Percentiles rank a stretch among this genome's conserved stretches.
These are phyloP conservation scores for Astraeus odoratus DNA, from an alignment of 768 basidiomycete genomes.

Conservation along the genomic window DNA sequence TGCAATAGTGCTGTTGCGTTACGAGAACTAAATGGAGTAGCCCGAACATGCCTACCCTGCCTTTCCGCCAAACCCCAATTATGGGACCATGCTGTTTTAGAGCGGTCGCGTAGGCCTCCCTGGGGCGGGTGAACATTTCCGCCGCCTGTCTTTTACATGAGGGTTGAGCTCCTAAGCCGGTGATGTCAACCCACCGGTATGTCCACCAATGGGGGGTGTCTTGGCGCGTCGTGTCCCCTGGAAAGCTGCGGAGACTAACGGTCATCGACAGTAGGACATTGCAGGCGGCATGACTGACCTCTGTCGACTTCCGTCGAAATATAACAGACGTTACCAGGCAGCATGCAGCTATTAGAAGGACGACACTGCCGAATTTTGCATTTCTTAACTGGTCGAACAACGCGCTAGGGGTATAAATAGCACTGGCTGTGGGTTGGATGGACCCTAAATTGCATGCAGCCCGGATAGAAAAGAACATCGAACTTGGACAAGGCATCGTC, in stretches of 20 bases:
- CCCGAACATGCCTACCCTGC: slow-evolving; percentile 12
- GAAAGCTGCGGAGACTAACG: not conserved
- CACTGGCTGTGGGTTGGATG: not conserved
- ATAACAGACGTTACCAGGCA: not conserved
- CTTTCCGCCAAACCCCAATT: slow-evolving; percentile 12
- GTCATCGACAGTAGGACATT: not conserved
- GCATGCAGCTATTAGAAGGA: not conserved
- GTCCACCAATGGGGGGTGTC: not conserved
- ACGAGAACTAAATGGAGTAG: not conserved
- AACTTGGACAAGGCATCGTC: not conserved
- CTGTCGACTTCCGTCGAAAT: not conserved
- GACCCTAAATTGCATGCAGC: not conserved
- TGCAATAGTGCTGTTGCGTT: slow-evolving; percentile 3
- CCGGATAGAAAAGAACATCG: not conserved
- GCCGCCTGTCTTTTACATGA: not conserved
- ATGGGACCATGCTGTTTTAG: slow-evolving; percentile 23
- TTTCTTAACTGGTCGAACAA: not conserved
- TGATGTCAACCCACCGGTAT: not conserved
- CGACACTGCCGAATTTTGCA: not conserved
- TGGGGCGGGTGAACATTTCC: slow-evolving; percentile 24
- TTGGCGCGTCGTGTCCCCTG: not conserved
- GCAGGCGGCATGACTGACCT: not conserved
- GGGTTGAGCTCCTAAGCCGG: slow-evolving; percentile 7
- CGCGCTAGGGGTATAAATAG: not conserved
- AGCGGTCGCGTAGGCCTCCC: slow-evolving; percentile 26